These are phyloP conservation scores for Galerina sulciceps DNA, from an alignment of 768 basidiomycete species.

Conservation along the genomic window DNA sequence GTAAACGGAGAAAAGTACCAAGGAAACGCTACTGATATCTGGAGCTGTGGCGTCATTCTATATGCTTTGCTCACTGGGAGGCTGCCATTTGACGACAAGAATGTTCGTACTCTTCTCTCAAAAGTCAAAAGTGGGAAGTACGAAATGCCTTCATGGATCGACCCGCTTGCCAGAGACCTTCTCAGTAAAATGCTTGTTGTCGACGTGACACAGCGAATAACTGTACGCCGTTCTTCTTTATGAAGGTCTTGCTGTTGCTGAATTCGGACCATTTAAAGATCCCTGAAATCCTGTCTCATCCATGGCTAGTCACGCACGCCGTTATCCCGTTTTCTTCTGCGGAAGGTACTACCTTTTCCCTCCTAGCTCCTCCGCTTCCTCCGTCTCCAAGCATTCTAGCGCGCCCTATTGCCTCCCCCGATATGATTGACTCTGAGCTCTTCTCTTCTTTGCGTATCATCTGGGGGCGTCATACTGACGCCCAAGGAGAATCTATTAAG, in stretches of 20 bases:
- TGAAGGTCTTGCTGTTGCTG: neutral
- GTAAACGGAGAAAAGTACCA: constrained; percentile 89
- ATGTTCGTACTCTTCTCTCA: constrained; percentile 71
- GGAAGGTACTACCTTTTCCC: constrained; percentile 31
- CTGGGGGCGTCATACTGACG: constrained; percentile 77
- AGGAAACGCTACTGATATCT: constrained; percentile 92
- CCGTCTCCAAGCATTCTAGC: constrained; percentile 74
- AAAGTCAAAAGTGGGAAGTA: constrained; percentile 91
- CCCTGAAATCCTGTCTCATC: constrained; percentile 82
- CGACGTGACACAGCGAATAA: constrained; percentile 78
- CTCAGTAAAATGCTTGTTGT: constrained; percentile 88
- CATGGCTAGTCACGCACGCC: constrained; percentile 69
- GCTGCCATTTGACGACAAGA: constrained; percentile 94
- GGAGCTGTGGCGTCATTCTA: constrained; percentile 95
- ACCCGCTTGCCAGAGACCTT: constrained; percentile 84
- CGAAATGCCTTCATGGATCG: constrained; percentile 80
- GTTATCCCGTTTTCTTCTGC: constrained; percentile 46
- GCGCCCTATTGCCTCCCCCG: constrained; percentile 66
- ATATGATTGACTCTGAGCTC: constrained; percentile 77
- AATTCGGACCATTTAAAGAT: constrained; percentile 54
- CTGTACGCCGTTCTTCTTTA: constrained; percentile 49
- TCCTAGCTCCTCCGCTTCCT: constrained; percentile 44
- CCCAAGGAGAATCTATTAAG: constrained; percentile 54
- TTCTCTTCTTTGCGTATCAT: constrained; percentile 81
- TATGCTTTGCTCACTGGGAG: constrained; percentile 89